Base-by-base conservation (phyloP, 2,329 filamentous ascomycete genomes). In the Paecilomyces dactylethromorphus region DNA sequence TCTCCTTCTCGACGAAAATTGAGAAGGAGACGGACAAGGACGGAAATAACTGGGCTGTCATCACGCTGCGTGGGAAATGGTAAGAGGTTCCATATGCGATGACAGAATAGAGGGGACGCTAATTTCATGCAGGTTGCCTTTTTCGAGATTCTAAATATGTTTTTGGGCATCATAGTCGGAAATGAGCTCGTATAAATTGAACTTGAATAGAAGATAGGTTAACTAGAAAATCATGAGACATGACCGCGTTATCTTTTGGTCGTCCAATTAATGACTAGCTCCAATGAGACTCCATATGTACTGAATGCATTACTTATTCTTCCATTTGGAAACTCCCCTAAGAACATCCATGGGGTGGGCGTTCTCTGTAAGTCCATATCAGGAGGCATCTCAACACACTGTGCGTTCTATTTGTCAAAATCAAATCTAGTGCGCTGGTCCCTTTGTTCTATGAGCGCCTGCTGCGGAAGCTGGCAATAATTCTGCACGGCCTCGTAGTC, bases 21-120 rank as follows among this genome's bases (percentile, higher is more conserved):
- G 91, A 97, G 74, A 96, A 95, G 83, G 93, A 97, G 83, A 87
- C 87, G 1, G 93, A 97, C 72, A 86, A 89, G 61, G 84, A 90
- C 68, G 92, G 92, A 3, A 83, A 84, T 56, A 81, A 88, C 6
- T 96, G 91, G 91, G 91, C 89, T 3, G 86, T 92, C 66, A 95
- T 96, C 65, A 92, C 89, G 2, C 69, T 92, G 68, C 84, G 87
- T 66, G 90, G 91, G 29, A 94, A 94, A 79, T 94, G 91, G 90
- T 92, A 73, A 74, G 85, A 69, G 54, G 50, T 5, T 6, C 15
- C 49, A 29, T 31, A 12, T 53, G 2, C 32, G 26, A 35, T n/a
- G 51, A 22, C n/a, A 24, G 31, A 8, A 2, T 22, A 18, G 33
- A 3, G 32, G n/a, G 18, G 26, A 22, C n/a, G 56, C 63, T 69